Base-by-base conservation (phyloP, 345 rosid genomes). In the Stellera chamaejasme region DNA sequence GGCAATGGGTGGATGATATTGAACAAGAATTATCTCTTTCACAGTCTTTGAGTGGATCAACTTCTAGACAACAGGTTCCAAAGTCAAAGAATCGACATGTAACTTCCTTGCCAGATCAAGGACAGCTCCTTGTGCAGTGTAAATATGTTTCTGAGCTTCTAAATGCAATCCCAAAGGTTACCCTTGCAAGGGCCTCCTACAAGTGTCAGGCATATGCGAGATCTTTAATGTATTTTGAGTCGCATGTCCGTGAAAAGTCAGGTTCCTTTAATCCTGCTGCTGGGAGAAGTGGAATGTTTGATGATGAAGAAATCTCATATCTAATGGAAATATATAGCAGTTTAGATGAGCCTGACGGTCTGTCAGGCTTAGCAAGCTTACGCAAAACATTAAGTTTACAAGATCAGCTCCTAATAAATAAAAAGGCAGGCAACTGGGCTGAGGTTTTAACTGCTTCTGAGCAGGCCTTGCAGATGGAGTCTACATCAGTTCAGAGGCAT, bases 191-290 rank as follows among this genome's bases (percentile, higher is more conserved):
- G 78, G 93, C 98, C 59, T 86, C 97, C 58, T 84, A 77, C 67
- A 84, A 87, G 67, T 88, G 95, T 74, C 97, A 82, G 66, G 97
- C 98, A 64, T 82, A 88, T 78, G 98, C 97, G 36, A 84, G 95
- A 71, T 80, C 98, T 64, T 74, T 88, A 76, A 92, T 88, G 97
- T 92, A 92, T 73, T 88, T 88, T 52, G 97, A 92, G 71, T 88
- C 97, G 73, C 83, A 84, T 70, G 97, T 88, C 47, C 85, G 79
- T 62, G 85, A 58, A 68, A 82, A 79, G 64, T 85, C 95, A 36
- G 98, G 98, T 60, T 82, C 98, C 62, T 92, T 88, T 61, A 92
- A 92, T 61, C 97, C 96, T 27, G 93, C 97, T 19, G 89, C 97
- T 52, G 87, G 84, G 80, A 86, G 73, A 63, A 84, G 90, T 16